These are phyloP conservation scores for Diddensiella caesifluorescens DNA, from an alignment of 805 yeast genomes.

Conservation along the genomic window DNA sequence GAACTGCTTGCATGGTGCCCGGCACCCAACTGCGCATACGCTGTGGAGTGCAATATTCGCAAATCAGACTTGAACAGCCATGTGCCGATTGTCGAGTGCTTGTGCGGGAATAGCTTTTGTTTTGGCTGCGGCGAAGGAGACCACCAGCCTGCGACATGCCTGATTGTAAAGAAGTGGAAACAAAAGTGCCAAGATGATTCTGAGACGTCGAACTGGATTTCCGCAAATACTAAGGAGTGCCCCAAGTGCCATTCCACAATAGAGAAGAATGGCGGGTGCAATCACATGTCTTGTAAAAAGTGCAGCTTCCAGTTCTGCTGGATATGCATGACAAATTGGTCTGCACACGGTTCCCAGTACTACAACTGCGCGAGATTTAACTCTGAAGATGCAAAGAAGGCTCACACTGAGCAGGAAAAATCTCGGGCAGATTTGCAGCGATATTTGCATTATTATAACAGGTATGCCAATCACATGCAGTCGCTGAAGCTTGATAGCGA, in stretches of 20 bases:
- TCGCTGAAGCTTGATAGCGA: conserved; percentile 68
- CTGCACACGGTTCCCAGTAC: conserved; percentile 53
- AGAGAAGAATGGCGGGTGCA: conserved; percentile 95
- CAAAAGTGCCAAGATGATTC: conserved; percentile 79
- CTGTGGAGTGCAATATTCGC: conserved; percentile 42
- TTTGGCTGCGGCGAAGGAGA: conserved; percentile 66
- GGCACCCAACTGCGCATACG: conserved; percentile 65
- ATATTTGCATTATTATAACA: conserved; percentile 68
- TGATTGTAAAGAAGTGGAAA: conserved; percentile 63
- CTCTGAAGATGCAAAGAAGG: conserved; percentile 37
- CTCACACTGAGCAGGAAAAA: conserved; percentile 37
- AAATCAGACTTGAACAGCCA: conserved; percentile 21
- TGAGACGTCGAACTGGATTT: conserved; percentile 83
- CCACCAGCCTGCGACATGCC: conserved; percentile 84
- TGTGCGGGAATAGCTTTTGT: conserved; percentile 67
- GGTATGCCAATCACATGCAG: conserved; percentile 69
- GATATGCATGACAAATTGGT: conserved; percentile 83
- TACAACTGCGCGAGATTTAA: conserved; percentile 63
- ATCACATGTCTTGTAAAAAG: conserved; percentile 85
- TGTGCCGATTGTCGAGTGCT: conserved; percentile 69
- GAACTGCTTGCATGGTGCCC: conserved; percentile 70
- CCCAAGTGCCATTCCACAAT: conserved; percentile 75
- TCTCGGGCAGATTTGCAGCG: conserved; percentile 50
- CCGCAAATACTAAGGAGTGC: conserved; percentile 77
- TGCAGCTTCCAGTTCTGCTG: conserved; percentile 86